Evolutionary conservation across 2,329 filamentous ascomycete species (phyloP), one percentile per base, ranked within the genome.

Genomic region (Sordariomycetes sp.): DNA sequence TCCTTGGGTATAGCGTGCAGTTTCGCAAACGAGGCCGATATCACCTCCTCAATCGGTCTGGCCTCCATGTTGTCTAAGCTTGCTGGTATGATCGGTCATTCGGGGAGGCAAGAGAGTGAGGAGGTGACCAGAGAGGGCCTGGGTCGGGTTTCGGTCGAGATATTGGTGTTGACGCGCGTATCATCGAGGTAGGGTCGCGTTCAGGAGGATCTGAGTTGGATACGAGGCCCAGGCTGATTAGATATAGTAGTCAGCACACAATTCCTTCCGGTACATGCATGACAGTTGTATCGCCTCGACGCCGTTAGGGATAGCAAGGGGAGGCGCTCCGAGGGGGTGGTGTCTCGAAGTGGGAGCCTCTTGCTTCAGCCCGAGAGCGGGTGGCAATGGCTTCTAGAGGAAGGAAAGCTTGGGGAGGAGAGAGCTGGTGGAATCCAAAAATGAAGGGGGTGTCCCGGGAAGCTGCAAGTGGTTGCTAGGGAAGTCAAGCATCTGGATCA

Each of bases 1-100:
- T 79, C 71, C n/a, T 68, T 50, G 3, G 74, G 72, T n/a, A 79
- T 70, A 32, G 69, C 66, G 53, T 74, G 70, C 2, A 78, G 67
- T 59, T 75, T 71, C 60, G 74, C 71, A 61, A 72, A 77, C 67
- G 73, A 75, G 58, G 71, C 67, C 20, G 65, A 69, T 58, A 79
- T 70, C 62, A 75, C 71, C 61, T 76, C 73, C 60, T 70, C 67
- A 53, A 70, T 65, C 53, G 67, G 62, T 40, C 65, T 58, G 18
- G 62, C 58, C 52, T 68, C 69, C 75, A 77, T 78, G 57, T 59
- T 53, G 20, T 40, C 55, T 32, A 16, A 34, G 51, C 11, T 14
- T 28, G 22, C 25, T 28, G 22, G 50, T 20, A 24, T 8, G n/a
- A n/a, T 53, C 25, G 51, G 18, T 28, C 51, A 53, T 53, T 50